phyloP scores from a whole-genome alignment of 148 eudicot genomes.

The Rheum nobile region DNA sequence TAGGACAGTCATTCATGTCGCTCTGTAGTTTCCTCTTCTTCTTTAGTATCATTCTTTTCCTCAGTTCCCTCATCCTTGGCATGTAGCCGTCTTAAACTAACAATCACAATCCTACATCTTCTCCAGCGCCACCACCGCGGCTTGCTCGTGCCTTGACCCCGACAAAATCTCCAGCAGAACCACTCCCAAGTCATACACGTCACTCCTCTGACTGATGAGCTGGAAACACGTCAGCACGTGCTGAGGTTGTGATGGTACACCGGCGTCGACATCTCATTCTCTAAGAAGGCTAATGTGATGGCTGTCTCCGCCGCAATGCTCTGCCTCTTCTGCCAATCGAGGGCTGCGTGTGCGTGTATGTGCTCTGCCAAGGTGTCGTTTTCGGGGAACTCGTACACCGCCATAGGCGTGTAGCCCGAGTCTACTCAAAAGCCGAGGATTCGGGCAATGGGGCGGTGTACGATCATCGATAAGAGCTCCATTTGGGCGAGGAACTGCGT shows the following conservation, averaged over 20 bases:
- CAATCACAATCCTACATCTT: too few relatives aligned
- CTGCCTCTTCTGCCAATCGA: conserved; percentile 57
- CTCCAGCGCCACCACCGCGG: conserved; percentile 30
- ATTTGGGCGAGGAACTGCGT: conserved; percentile 33
- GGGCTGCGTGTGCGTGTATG: conserved; percentile 22
- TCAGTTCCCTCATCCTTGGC: too few relatives aligned
- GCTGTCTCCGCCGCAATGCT: conserved; percentile 59
- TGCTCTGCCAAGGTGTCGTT: conserved; percentile 48
- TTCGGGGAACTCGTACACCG: conserved; percentile 53
- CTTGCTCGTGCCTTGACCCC: conserved; percentile 28
- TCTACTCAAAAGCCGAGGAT: conserved; percentile 64
- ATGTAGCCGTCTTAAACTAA: too few relatives aligned
- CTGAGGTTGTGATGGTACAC: conserved; percentile 49
- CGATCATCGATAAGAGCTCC: conserved; percentile 43
- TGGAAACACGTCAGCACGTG: too few relatives aligned
- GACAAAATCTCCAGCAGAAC: conserved; percentile 56
- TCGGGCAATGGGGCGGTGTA: conserved; percentile 49
- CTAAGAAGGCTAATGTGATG: conserved; percentile 47
- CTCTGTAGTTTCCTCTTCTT: too few relatives aligned
- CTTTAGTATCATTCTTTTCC: too few relatives aligned
- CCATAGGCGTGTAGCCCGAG: conserved; percentile 39
- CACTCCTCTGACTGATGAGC: conserved; percentile 41
- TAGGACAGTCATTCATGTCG: too few relatives aligned
- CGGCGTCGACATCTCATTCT: conserved; percentile 49
- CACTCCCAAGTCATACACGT: conserved; percentile 59